phyloP scores from a whole-genome alignment of 129 eudicot genomes.

The Pittosporum tobira region DNA sequence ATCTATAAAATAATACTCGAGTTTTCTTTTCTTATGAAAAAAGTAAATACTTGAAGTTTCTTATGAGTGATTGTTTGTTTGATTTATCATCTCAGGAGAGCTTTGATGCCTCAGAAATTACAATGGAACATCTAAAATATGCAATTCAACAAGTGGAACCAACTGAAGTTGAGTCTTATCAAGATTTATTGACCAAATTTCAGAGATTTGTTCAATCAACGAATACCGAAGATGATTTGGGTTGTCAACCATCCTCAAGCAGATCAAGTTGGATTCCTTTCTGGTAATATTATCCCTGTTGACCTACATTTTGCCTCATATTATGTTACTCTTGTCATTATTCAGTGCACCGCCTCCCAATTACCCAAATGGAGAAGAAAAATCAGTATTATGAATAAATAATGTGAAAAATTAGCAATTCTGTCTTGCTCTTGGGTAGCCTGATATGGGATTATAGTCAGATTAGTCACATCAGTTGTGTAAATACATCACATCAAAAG shows the following conservation, averaged over 20 bases:
- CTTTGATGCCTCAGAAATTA: constrained; percentile 52
- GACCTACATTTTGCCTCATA: not conserved
- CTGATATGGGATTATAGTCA: no score
- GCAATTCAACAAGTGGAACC: constrained; percentile 59
- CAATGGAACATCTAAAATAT: constrained; percentile 65
- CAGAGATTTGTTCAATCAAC: constrained; percentile 57
- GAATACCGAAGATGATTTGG: constrained; percentile 19
- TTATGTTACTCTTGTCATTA: not conserved
- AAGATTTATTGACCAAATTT: constrained; percentile 42
- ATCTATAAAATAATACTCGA: no score
- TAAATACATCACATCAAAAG: no score
- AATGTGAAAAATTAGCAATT: no score
- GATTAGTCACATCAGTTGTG: no score
- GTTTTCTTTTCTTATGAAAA: not conserved
- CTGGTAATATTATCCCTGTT: constrained; percentile 22
- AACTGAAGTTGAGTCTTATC: constrained; percentile 53
- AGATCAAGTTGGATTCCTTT: constrained; percentile 15
- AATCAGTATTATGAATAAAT: no score
- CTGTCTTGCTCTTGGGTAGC: no score
- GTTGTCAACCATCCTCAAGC: constrained; percentile 21
- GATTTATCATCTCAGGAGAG: constrained; percentile 48
- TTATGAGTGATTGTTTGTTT: not conserved
- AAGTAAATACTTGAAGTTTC: not conserved
- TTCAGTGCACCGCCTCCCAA: no score
- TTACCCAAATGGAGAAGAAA: no score